Percentiles rank a stretch among this genome's conserved stretches.
These are phyloP conservation scores for Zygosaccharomyces lentus DNA, from an alignment of 805 yeast species.

Conservation along the genomic window DNA sequence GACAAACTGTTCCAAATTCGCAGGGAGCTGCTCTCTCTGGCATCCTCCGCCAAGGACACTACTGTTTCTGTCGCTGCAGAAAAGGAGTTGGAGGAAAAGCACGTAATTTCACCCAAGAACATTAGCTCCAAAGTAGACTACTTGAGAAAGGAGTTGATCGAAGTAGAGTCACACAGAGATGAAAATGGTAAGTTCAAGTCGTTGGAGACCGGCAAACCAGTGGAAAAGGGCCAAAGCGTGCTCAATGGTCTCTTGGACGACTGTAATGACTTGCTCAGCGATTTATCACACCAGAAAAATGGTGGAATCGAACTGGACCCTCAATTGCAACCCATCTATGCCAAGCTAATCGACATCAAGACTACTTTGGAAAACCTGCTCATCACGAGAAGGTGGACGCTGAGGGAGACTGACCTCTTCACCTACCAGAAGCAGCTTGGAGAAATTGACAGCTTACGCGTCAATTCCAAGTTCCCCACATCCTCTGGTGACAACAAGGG, in stretches of 20 bases:
- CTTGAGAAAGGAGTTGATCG: conserved; percentile 39
- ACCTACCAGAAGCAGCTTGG: conserved; percentile 71
- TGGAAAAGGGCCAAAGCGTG: conserved; percentile 43
- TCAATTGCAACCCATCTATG: conserved; percentile 55
- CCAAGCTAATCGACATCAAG: conserved; percentile 60
- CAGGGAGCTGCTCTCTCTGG: conserved; percentile 53
- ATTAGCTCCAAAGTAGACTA: conserved; percentile 32
- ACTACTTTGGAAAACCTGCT: conserved; percentile 74
- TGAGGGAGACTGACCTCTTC: conserved; percentile 92
- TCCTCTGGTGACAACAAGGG: conserved; percentile 43
- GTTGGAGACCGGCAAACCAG: conserved; percentile 33
- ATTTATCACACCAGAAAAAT: conserved; percentile 45
- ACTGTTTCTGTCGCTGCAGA: conserved; percentile 10
- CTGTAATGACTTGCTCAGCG: conserved; percentile 69
- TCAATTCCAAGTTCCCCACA: conserved; percentile 52
- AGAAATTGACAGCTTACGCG: conserved; percentile 67
- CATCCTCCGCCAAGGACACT: conserved; percentile 36
- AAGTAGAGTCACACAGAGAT: conserved; percentile 49
- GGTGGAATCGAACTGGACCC: conserved; percentile 42
- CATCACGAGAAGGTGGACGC: conserved; percentile 94
- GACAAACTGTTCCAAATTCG: conserved; percentile 60
- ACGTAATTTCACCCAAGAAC: conserved; percentile 17
- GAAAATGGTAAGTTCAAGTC: conserved; percentile 51
- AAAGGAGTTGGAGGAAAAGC: conserved; percentile 11
- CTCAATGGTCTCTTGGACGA: conserved; percentile 77